Percentiles rank a stretch among this genome's conserved stretches.
Conservation (phyloP, 176 grass and related monocot genomes). For the Oryza brachyantha region DNA sequence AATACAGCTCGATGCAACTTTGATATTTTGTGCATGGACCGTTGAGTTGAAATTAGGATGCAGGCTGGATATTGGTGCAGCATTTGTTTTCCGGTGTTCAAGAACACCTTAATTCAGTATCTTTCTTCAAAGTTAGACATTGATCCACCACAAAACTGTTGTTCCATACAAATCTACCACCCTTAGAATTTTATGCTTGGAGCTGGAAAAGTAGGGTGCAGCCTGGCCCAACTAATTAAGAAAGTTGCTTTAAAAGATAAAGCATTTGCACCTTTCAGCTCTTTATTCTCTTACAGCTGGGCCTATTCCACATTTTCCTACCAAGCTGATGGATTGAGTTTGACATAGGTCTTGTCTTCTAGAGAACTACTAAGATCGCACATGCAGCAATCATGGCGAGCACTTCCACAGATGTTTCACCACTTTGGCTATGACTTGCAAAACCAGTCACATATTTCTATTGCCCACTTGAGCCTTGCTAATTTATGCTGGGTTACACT, state of each 20-base stretch:
- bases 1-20: constrained; percentile 11
- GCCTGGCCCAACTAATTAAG: constrained; percentile 34
- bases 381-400: constrained; percentile 30
- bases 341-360: constrained; percentile 22
- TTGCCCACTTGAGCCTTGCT: constrained; percentile 9
- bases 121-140: background rate
- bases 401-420: constrained; percentile 18
- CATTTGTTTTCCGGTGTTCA: background rate
- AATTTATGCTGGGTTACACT: background rate
- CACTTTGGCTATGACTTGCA: constrained; percentile 15
- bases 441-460: background rate
- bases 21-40: background rate
- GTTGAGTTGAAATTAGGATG: background rate
- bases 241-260: constrained; percentile 33
- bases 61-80: constrained; percentile 1
- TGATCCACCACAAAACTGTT: background rate
- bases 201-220: constrained; percentile 31
- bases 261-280: constrained; percentile 26
- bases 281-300: constrained; percentile 47
- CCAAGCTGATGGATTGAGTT: constrained; percentile 29
- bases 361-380: constrained; percentile 14
- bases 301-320: constrained; percentile 31
- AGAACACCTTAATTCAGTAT: background rate
- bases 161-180: background rate
- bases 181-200: background rate